Evolutionary conservation across 1,284 basidiomycete species (phyloP), one percentile per base, ranked within the genome.

Genomic region (Lignosus rhinocerotis): DNA sequence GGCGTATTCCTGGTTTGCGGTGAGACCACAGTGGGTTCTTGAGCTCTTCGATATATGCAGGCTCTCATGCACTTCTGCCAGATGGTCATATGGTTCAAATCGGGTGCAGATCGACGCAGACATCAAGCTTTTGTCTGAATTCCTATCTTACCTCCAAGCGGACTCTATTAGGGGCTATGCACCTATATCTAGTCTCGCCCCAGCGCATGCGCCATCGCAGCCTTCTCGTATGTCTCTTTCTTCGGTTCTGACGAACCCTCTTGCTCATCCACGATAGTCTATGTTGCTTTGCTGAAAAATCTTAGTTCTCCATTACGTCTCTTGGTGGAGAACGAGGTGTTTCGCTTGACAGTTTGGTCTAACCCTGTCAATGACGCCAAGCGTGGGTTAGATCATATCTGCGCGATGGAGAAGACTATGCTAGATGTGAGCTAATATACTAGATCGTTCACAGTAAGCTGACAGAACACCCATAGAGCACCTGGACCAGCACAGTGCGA

Each of bases 1-100:
- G 1, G 94, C 93, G 0, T 92, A 94, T 64, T 85, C 87, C 4
- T 99, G 97, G 97, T 99, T 99, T 74, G 80, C 88, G n/a, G 83
- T 88, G 36, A 83, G 88, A 14, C 92, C 94, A 10, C 91, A 93
- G 93, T 95, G 70, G 73, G 90, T 75, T 25, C 43, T 9, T 19
- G 5, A 25, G n/a, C 6, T 38, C 31, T 34, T 10, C 11, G 34
- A 30, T 46, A 3, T 12, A 25, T 31, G 3, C 7, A 9, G n/a
- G 51, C 17, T 34, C 36, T 46, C 11, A 49, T 49, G 21, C 25
- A 14, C 9, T 3, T 32, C 32, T 3, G 3, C 4, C 59, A 95
- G 93, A 67, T 99, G 96, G 96, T 90, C 94, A 6, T 98, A 90
- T 71, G 97, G 96, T 31, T 90, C 93, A 25, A 94, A 94, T 74